A percentile compares a stretch with the other conserved stretches of the same genome.
These are phyloP conservation scores for Dentipellis fragilis DNA, from an alignment of 768 basidiomycete genomes.

Conservation along the genomic window DNA sequence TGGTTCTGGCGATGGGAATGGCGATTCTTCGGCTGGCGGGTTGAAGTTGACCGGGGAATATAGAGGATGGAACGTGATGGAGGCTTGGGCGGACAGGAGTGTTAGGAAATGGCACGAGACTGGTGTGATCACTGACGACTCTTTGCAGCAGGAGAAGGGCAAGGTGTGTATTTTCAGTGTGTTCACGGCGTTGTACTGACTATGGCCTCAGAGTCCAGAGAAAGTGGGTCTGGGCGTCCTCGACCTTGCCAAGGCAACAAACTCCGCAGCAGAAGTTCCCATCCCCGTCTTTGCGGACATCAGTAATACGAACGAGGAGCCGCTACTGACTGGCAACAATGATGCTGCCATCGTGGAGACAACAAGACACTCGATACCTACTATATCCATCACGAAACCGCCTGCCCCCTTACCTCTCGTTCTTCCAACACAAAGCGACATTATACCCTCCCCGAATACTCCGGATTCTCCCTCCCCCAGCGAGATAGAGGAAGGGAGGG, in stretches of 20 bases:
- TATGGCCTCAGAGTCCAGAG: constrained; percentile 28
- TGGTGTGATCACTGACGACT: constrained; percentile 48
- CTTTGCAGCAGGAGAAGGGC: constrained; percentile 29
- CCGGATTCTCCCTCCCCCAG: constrained; percentile 17
- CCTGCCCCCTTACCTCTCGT: constrained; percentile 63
- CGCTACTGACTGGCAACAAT: constrained; percentile 9
- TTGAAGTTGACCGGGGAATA: constrained; percentile 79
- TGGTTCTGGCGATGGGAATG: constrained; percentile 71
- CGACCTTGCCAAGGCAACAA: constrained; percentile 18
- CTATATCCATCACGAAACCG: constrained; percentile 56
- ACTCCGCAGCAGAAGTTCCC: constrained; percentile 39
- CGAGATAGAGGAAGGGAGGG: constrained; percentile 14
- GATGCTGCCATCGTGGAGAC: constrained; percentile 7
- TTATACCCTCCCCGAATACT: constrained; percentile 37
- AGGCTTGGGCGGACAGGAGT: constrained; percentile 89
- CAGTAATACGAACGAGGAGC: constrained; percentile 4
- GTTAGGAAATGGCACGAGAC: constrained; percentile 78
- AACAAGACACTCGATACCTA: constrained; percentile 29
- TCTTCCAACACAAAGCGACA: constrained; percentile 56
- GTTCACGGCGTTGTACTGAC: background rate
- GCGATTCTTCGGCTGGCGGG: constrained; percentile 57
- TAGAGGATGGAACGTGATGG: constrained; percentile 84
- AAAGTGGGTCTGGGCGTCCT: constrained; percentile 34
- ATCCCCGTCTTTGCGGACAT: constrained; percentile 48
- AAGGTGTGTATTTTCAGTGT: constrained; percentile 30